These are phyloP conservation scores for Trifolium pratense DNA, from an alignment of 306 rosid species.

Conservation along the genomic window DNA sequence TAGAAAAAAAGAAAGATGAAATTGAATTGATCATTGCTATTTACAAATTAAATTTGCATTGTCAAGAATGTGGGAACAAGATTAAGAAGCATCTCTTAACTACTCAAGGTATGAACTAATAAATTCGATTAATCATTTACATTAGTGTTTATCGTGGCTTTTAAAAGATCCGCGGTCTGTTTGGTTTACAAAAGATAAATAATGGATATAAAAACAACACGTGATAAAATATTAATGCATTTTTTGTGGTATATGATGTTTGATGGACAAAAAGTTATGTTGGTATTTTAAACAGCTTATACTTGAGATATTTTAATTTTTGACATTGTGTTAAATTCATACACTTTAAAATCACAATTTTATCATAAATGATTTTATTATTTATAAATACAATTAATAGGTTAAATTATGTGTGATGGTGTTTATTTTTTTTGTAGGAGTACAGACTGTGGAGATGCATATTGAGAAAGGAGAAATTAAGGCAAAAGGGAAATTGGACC, in stretches of 20 bases:
- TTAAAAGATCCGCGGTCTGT: background rate
- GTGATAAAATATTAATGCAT: too few relatives aligned
- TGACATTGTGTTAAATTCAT: too few relatives aligned
- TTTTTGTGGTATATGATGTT: too few relatives aligned
- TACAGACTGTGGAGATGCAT: constrained; percentile 68
- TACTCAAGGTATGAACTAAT: constrained; percentile 56
- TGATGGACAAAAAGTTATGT: too few relatives aligned
- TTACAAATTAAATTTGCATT: constrained; percentile 76
- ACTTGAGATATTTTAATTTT: too few relatives aligned
- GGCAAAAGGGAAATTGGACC: constrained; percentile 72
- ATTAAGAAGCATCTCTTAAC: constrained; percentile 72
- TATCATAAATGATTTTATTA: too few relatives aligned
- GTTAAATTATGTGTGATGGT: background rate
- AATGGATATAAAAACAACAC: too few relatives aligned
- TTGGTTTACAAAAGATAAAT: too few relatives aligned
- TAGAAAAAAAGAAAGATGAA: constrained; percentile 43
- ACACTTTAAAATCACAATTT: background rate
- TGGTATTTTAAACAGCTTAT: too few relatives aligned
- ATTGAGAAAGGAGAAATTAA: constrained; percentile 70
- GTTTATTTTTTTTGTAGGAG: constrained; percentile 46
- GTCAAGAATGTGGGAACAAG: constrained; percentile 72
- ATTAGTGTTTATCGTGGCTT: background rate
- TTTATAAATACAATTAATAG: background rate
- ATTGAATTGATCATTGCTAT: constrained; percentile 67
- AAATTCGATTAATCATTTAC: background rate